phyloP scores from a whole-genome alignment of 2,329 filamentous ascomycete species.

The Diplodia sapinea region DNA sequence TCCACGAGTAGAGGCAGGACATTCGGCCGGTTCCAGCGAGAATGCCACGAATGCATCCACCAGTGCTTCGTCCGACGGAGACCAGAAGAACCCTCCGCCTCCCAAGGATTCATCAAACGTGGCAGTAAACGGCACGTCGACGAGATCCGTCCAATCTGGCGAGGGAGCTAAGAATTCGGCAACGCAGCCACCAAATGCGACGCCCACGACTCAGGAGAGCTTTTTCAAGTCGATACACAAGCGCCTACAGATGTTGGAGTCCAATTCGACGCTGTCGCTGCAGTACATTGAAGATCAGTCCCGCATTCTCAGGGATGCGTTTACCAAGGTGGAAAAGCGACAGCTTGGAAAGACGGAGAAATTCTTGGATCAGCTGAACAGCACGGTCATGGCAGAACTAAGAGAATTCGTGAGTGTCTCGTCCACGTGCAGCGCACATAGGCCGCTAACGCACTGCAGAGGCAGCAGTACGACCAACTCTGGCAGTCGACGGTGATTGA shows the following conservation, averaged over 20 bases:
- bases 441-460: slow-evolving; percentile 42
- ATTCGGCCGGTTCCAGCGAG: slow-evolving; percentile 5
- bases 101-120: slow-evolving; percentile 34
- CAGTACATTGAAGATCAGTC: slow-evolving; percentile 98
- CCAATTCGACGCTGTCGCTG: slow-evolving; percentile 88
- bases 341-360: slow-evolving; percentile 82
- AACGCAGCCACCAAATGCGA: slow-evolving; percentile 51
- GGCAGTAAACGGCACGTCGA: slow-evolving; percentile 31
- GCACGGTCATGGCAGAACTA: slow-evolving; percentile 77
- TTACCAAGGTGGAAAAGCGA: slow-evolving; percentile 83
- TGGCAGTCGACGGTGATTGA: slow-evolving; percentile 96
- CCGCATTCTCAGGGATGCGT: slow-evolving; percentile 83
- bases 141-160: slow-evolving; percentile 31
- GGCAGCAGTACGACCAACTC: slow-evolving; percentile 90
- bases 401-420: slow-evolving; percentile 59
- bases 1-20: slow-evolving; percentile 1
- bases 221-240: slow-evolving; percentile 98
- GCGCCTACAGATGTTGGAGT: slow-evolving; percentile 85
- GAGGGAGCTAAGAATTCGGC: slow-evolving; percentile 11
- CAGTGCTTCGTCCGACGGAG: slow-evolving; percentile 5
- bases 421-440: slow-evolving; percentile 4
- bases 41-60: slow-evolving; percentile 6
- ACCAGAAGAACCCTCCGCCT: slow-evolving; percentile 29
- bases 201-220: slow-evolving; percentile 90
- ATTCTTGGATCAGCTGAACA: slow-evolving; percentile 85